phyloP scores from a whole-genome alignment of 768 basidiomycete species.

The Tylopilus sp. region DNA sequence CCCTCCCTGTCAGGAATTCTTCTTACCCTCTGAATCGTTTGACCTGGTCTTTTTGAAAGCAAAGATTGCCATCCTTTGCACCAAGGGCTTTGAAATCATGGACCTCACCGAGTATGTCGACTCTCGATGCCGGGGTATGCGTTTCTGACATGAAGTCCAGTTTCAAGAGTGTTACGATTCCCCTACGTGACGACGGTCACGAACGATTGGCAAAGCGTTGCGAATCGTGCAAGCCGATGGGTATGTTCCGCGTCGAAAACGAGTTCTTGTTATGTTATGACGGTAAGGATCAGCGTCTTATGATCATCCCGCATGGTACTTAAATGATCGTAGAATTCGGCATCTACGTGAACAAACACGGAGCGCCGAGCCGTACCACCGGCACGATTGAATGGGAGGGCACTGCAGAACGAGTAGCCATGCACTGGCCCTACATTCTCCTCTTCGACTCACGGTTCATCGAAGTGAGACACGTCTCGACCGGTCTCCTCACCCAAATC shows the following conservation, averaged over 20 bases:
- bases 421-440: conserved; percentile 85
- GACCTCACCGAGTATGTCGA: conserved; percentile 79
- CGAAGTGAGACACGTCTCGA: conserved; percentile 82
- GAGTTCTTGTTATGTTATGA: conserved; percentile 90
- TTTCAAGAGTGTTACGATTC: conserved; percentile 87
- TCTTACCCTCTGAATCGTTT: conserved; percentile 86
- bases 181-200: conserved; percentile 71
- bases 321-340: conserved; percentile 65
- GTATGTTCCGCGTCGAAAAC: conserved; percentile 87
- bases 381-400: conserved; percentile 94
- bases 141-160: conserved; percentile 33
- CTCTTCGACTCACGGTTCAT: conserved; percentile 89
- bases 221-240: conserved; percentile 77
- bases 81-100: conserved; percentile 97
- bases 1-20: conserved; percentile 64
- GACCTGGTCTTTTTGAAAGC: conserved; percentile 92
- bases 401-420: conserved; percentile 81
- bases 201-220: conserved; percentile 75
- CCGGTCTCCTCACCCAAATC: conserved; percentile 77
- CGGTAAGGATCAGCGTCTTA: conserved; percentile 49
- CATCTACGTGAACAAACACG: conserved; percentile 87
- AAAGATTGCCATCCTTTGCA: conserved; percentile 89
- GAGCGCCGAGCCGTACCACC: conserved; percentile 70
- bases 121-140: neutral
- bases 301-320: neutral